Evolutionary conservation across 306 rosid genomes (phyloP).

Genomic region (Sicyos edulis): DNA sequence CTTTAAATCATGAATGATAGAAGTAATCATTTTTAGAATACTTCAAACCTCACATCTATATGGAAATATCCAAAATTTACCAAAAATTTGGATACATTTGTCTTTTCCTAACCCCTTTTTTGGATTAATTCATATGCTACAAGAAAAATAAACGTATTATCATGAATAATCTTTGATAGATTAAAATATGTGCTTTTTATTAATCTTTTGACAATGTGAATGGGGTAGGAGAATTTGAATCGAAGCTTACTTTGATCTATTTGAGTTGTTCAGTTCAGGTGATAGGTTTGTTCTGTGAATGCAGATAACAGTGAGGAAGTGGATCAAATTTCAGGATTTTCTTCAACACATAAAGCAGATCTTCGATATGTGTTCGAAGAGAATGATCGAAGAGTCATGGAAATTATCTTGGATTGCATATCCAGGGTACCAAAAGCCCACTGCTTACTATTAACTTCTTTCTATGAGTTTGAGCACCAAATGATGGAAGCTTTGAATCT

Average conservation of each 20-base stretch:
- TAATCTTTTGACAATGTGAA: background rate
- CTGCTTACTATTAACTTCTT: slow-evolving; percentile 27
- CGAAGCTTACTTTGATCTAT: background rate
- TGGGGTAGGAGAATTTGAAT: background rate
- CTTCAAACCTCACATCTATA: background rate
- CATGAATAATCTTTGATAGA: background rate
- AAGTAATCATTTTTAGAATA: background rate
- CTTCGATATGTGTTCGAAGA: slow-evolving; percentile 13
- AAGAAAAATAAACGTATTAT: background rate
- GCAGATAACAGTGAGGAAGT: slow-evolving; percentile 24
- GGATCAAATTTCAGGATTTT: slow-evolving; percentile 34
- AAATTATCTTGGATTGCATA: slow-evolving; percentile 24
- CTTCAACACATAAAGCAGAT: slow-evolving; percentile 26
- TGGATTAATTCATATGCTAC: background rate
- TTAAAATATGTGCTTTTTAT: background rate
- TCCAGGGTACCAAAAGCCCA: slow-evolving; percentile 24
- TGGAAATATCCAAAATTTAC: background rate
- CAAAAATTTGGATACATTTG: background rate
- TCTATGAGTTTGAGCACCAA: slow-evolving; percentile 31
- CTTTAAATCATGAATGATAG: background rate
- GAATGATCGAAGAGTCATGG: slow-evolving; percentile 5
- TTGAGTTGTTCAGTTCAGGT: background rate
- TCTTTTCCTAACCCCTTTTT: background rate
- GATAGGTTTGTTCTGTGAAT: background rate
- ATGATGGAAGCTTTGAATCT: slow-evolving; percentile 23